These are phyloP conservation scores for Russula griseocarnosa DNA, from an alignment of 768 basidiomycete genomes.

Conservation along the genomic window DNA sequence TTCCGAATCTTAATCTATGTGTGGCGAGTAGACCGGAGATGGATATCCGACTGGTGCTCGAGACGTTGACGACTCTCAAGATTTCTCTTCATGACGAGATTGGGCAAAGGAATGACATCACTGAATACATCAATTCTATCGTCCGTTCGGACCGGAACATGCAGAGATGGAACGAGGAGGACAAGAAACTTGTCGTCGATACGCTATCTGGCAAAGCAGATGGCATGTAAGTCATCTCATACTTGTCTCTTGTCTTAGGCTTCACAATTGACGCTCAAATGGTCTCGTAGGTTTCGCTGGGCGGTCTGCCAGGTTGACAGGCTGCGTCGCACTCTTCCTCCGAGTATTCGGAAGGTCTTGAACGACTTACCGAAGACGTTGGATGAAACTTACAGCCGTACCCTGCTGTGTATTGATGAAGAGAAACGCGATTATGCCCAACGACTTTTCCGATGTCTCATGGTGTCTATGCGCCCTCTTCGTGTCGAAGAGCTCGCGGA, in stretches of 20 bases:
- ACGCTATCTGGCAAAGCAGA: conserved; percentile 2
- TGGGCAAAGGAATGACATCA: neutral
- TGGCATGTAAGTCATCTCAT: conserved; percentile 14
- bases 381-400: neutral
- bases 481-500: conserved; percentile 10
- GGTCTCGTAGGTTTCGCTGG: conserved; percentile 14
- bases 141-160: neutral
- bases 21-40: neutral
- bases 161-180: neutral
- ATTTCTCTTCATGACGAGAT: neutral
- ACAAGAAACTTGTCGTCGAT: neutral
- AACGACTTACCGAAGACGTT: neutral
- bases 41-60: neutral
- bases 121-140: neutral
- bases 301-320: neutral
- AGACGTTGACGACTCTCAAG: neutral
- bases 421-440: neutral
- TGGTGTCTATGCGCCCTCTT: conserved; percentile 4
- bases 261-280: neutral
- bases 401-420: neutral
- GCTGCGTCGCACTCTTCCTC: neutral
- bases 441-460: conserved; percentile 5
- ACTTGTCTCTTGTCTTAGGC: too few species aligned
- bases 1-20: neutral
- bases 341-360: neutral